A percentile compares a stretch with the other conserved stretches of the same genome.
Conservation (phyloP, 2,329 filamentous ascomycete species). For the Simplicillium sp. region DNA sequence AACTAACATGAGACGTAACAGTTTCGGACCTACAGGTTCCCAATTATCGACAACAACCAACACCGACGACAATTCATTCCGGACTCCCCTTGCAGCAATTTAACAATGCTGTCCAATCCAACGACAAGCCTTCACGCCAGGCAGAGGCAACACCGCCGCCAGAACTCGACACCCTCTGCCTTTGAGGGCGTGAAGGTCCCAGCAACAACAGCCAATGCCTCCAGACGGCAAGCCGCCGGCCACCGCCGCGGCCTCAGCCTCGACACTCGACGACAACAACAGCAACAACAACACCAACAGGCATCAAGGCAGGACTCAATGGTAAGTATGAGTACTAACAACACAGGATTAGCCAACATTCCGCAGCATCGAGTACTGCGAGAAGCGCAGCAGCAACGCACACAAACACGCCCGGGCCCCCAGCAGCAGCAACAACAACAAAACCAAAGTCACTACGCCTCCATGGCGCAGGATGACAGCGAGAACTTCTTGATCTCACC, state of each 20-base stretch:
- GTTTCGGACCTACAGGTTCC: slow-evolving; percentile 41
- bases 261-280: slow-evolving; percentile 59
- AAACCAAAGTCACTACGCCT: slow-evolving; percentile 13
- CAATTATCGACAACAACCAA: slow-evolving; percentile 28
- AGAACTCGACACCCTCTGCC: slow-evolving; percentile 74
- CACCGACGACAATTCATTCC: slow-evolving; percentile 46
- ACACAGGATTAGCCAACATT: slow-evolving; percentile 41
- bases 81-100: slow-evolving; percentile 57
- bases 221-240: slow-evolving; percentile 31
- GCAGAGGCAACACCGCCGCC: slow-evolving; percentile 59
- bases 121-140: slow-evolving; percentile 59
- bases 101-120: slow-evolving; percentile 68
- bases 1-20: slow-evolving; percentile 19
- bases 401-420: slow-evolving; percentile 64
- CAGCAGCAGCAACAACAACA: slow-evolving; percentile 16
- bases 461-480: slow-evolving; percentile 25
- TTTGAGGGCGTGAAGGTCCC: slow-evolving; percentile 66
- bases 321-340: slow-evolving; percentile 47
- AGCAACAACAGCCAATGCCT: slow-evolving; percentile 47
- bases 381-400: slow-evolving; percentile 84
- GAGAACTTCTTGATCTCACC: slow-evolving; percentile 51
- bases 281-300: slow-evolving; percentile 43
- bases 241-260: slow-evolving; percentile 82
- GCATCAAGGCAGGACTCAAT: slow-evolving; percentile 21
- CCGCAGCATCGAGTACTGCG: slow-evolving; percentile 69